phyloP scores from a whole-genome alignment of 2,329 filamentous ascomycete genomes.

The Teratosphaeria pseudoeucalypti region DNA sequence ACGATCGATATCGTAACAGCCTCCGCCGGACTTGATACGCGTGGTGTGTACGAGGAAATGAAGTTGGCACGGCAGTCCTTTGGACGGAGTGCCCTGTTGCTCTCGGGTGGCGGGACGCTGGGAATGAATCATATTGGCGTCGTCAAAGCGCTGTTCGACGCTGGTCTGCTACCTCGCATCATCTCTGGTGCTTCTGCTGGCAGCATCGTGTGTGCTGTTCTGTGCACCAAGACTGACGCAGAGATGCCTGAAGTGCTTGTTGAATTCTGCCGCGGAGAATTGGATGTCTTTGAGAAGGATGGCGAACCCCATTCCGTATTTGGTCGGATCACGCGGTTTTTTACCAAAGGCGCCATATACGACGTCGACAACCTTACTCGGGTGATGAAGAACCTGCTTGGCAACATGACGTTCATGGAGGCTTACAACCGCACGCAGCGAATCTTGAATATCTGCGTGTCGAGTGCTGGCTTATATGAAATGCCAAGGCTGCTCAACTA shows the following conservation, averaged over 20 bases:
- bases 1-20: slow-evolving; percentile 66
- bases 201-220: slow-evolving; percentile 71
- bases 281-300: slow-evolving; percentile 50
- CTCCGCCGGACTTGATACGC: slow-evolving; percentile 38
- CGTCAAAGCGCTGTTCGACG: slow-evolving; percentile 73
- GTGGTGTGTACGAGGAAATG: slow-evolving; percentile 45
- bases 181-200: slow-evolving; percentile 87
- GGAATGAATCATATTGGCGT: slow-evolving; percentile 84
- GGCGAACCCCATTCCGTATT: slow-evolving; percentile 52
- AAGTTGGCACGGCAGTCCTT: slow-evolving; percentile 83
- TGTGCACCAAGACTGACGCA: slow-evolving; percentile 77
- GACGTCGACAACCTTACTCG: slow-evolving; percentile 72
- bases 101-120: slow-evolving; percentile 87
- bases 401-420: slow-evolving; percentile 86
- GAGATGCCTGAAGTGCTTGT: slow-evolving; percentile 75
- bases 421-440: slow-evolving; percentile 77
- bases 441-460: slow-evolving; percentile 84
- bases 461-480: slow-evolving; percentile 62
- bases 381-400: slow-evolving; percentile 74
- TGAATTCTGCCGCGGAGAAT: slow-evolving; percentile 60
- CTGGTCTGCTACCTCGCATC: slow-evolving; percentile 74
- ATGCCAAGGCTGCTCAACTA: slow-evolving; percentile 84
- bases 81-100: slow-evolving; percentile 71
- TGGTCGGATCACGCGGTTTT: slow-evolving; percentile 55
- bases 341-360: slow-evolving; percentile 61